phyloP scores from a whole-genome alignment of 108 stramenopile species.

The Bacterosira constricta region DNA sequence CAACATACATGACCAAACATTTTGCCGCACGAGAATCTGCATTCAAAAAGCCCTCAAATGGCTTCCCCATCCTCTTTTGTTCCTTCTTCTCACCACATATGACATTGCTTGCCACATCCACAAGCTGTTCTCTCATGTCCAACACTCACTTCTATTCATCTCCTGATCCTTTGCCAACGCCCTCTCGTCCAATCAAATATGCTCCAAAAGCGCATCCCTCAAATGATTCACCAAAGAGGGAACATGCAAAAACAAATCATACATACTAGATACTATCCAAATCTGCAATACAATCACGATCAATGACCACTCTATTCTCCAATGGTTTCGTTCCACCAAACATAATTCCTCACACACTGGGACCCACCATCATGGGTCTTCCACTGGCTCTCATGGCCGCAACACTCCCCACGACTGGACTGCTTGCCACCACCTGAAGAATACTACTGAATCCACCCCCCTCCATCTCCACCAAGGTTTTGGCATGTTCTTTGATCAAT shows the following conservation, averaged over 20 bases:
- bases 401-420: constrained; percentile 10
- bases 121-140: constrained; percentile 90
- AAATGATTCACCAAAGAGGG: constrained; percentile 89
- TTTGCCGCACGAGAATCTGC: constrained; percentile 88
- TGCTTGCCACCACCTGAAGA: constrained; percentile 79
- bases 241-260: constrained; percentile 87
- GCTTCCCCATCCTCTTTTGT: constrained; percentile 89
- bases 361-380: not conserved
- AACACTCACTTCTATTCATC: constrained; percentile 83
- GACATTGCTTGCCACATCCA: constrained; percentile 74
- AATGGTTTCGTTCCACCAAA: not conserved
- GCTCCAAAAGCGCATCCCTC: constrained; percentile 76
- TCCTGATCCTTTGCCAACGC: constrained; percentile 89
- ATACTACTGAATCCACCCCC: constrained; percentile 84
- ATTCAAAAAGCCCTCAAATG: constrained; percentile 98
- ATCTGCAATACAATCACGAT: constrained; percentile 67
- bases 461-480: constrained; percentile 93
- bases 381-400: constrained; percentile 5
- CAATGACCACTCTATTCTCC: constrained; percentile 20
- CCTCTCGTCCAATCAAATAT: constrained; percentile 82
- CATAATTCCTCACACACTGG: not conserved
- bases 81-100: constrained; percentile 87
- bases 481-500: constrained; percentile 85
- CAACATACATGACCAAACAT: constrained; percentile 93
- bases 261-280: constrained; percentile 91